These are phyloP conservation scores for Blastocystis sp. DNA, from an alignment of 352 stramenopile species.

Conservation along the genomic window DNA sequence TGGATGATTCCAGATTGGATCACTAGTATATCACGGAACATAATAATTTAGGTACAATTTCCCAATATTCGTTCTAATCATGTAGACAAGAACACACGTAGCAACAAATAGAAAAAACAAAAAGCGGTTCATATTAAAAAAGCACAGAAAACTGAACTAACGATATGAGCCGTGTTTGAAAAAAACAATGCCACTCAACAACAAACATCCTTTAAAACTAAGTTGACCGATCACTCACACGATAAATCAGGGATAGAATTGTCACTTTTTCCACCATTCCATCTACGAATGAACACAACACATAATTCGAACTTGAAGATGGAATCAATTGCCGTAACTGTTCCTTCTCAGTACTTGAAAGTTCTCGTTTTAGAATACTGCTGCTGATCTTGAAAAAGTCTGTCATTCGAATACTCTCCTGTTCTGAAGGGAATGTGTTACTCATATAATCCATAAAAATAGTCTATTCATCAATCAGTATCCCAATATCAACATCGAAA, in stretches of 20 bases:
- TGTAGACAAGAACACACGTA: too few relatives aligned
- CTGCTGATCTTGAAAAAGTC: constrained; percentile 33
- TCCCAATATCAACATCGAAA: not conserved
- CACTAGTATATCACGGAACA: too few relatives aligned
- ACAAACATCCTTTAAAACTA: not conserved
- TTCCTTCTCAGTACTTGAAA: not conserved
- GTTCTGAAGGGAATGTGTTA: constrained; percentile 13
- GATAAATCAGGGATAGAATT: constrained; percentile 21
- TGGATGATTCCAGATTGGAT: not conserved
- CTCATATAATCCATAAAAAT: constrained; percentile 42
- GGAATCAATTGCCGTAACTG: not conserved
- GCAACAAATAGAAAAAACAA: too few relatives aligned
- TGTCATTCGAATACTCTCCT: not conserved
- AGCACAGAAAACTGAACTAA: not conserved
- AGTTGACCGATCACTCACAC: constrained; percentile 14
- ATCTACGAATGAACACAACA: not conserved
- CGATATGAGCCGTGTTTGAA: not conserved
- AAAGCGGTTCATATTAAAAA: not conserved
- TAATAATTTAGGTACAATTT: too few relatives aligned
- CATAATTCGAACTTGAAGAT: not conserved
- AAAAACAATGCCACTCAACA: not conserved
- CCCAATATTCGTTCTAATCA: too few relatives aligned
- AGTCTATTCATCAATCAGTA: not conserved
- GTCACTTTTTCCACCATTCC: constrained; percentile 17
- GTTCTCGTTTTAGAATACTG: constrained; percentile 18